These are phyloP conservation scores for Ensete ventricosum DNA, from an alignment of 176 grass and related monocot genomes.

Conservation along the genomic window DNA sequence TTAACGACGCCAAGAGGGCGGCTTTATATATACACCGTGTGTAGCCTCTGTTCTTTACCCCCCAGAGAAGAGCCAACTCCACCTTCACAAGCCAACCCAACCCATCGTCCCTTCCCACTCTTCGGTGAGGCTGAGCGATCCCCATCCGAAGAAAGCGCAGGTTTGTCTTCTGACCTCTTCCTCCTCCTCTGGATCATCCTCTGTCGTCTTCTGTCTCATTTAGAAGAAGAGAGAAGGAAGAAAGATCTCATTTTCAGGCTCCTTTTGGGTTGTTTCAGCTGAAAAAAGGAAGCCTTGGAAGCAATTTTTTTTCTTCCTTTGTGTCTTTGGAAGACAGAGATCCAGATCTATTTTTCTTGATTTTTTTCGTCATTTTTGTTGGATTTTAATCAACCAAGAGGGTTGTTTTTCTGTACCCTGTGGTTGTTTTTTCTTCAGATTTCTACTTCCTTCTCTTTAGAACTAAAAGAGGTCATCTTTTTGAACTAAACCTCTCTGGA, in stretches of 20 bases:
- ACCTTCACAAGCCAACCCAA: background rate
- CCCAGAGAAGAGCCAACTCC: background rate
- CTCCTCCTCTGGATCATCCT: background rate
- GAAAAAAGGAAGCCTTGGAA: background rate
- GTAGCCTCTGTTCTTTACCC: background rate
- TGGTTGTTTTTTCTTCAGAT: background rate
- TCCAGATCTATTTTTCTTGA: slow-evolving; percentile 5
- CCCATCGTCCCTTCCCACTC: background rate
- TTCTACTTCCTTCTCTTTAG: background rate
- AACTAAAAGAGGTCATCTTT: background rate
- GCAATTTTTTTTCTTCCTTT: background rate
- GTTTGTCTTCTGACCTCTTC: background rate
- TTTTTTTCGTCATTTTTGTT: background rate
- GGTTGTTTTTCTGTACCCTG: slow-evolving; percentile 16
- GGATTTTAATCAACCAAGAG: slow-evolving; percentile 4
- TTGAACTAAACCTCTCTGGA: slow-evolving; percentile 1
- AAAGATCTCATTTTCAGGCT: background rate
- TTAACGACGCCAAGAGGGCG: background rate
- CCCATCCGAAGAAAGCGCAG: background rate
- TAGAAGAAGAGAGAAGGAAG: background rate
- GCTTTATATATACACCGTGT: background rate
- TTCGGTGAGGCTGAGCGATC: slow-evolving; percentile 9
- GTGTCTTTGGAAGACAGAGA: background rate
- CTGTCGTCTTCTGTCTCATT: background rate
- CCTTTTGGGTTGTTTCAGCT: background rate